phyloP scores from a whole-genome alignment of 345 rosid genomes.

The Gossypioides kirkii region DNA sequence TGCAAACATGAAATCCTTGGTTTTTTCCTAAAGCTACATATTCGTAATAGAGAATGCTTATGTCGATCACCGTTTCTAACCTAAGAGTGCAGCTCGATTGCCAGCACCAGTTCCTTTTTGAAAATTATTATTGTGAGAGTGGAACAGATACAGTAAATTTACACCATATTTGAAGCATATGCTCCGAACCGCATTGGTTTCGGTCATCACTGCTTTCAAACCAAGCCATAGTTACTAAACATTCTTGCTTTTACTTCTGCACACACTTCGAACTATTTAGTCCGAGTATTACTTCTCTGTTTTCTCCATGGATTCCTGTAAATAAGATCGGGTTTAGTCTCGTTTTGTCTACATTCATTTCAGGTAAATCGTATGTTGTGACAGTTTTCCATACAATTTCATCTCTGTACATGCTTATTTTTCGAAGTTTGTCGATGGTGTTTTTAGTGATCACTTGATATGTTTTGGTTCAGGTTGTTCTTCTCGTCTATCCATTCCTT shows the following conservation, averaged over 20 bases:
- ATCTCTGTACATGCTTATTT: neutral
- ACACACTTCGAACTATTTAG: neutral
- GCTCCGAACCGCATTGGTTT: neutral
- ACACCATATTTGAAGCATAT: neutral
- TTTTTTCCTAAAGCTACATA: neutral
- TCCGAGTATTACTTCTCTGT: neutral
- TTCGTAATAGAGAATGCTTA: neutral
- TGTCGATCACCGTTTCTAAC: neutral
- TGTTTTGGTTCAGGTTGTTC: constrained; percentile 40
- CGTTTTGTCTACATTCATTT: neutral
- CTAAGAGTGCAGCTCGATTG: neutral
- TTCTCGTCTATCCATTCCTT: constrained; percentile 63
- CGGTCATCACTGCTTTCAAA: neutral
- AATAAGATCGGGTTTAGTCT: neutral
- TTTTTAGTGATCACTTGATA: neutral
- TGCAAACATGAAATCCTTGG: neutral
- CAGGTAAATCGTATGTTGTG: neutral
- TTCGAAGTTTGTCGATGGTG: neutral
- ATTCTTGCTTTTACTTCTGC: neutral
- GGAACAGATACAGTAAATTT: neutral
- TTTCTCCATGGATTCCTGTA: neutral
- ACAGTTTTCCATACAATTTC: neutral
- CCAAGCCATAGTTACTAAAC: neutral
- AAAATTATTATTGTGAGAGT: neutral
- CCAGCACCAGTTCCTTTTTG: neutral